Conservation (phyloP, 805 yeast species). For the Wickerhamomyces silvicola region DNA sequence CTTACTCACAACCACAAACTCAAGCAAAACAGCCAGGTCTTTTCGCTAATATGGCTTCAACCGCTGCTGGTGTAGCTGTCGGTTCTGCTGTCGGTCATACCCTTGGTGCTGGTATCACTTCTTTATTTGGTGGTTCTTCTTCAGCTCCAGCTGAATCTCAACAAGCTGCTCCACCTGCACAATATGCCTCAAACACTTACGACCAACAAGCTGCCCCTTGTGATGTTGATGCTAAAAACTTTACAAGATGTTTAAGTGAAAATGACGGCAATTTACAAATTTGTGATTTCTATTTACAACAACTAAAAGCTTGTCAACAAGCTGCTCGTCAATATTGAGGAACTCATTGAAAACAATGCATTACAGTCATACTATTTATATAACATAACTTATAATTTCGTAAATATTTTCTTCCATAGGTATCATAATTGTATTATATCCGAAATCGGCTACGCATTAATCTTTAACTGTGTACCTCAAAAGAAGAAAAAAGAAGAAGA, state of each 20-base stretch:
- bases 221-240: slow-evolving; percentile 89
- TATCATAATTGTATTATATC: too few relatives aligned
- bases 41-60: slow-evolving; percentile 95
- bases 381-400: not conserved
- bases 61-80: slow-evolving; percentile 99
- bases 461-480: too few relatives aligned
- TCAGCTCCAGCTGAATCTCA: slow-evolving; percentile 43
- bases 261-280: slow-evolving; percentile 94
- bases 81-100: slow-evolving; percentile 98
- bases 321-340: slow-evolving; percentile 75
- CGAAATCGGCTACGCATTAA: too few relatives aligned
- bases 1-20: slow-evolving; percentile 47
- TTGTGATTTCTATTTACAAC: slow-evolving; percentile 95
- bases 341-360: too few relatives aligned
- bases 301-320: slow-evolving; percentile 94
- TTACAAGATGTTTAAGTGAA: slow-evolving; percentile 92
- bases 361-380: not conserved
- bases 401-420: too few relatives aligned
- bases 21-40: slow-evolving; percentile 71
- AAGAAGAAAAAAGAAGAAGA: too few relatives aligned
- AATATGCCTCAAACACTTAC: slow-evolving; percentile 27
- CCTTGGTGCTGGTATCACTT: slow-evolving; percentile 87
- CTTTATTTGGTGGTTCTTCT: slow-evolving; percentile 79
- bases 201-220: slow-evolving; percentile 53
- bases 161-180: slow-evolving; percentile 35